Conservation (phyloP, 768 basidiomycete species). For the Candolleomyces efflorescens region DNA sequence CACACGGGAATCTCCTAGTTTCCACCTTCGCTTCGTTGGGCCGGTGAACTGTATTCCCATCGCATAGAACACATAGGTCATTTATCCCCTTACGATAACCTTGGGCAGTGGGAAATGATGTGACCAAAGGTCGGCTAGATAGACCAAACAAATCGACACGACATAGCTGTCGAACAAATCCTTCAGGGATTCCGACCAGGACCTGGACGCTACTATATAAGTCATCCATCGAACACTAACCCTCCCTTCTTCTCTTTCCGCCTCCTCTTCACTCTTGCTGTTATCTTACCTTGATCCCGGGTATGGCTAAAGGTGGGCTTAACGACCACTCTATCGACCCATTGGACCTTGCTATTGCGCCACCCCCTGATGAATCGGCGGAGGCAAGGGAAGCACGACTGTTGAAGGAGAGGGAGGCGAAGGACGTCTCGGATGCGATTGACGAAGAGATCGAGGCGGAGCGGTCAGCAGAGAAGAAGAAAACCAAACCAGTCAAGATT, state of each 20-base stretch:
- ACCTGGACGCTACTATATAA: not conserved
- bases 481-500: constrained; percentile 50
- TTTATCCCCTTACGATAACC: not conserved
- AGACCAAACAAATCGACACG: not conserved
- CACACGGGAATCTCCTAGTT: too few species aligned
- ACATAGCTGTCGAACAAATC: not conserved
- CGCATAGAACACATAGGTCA: not conserved
- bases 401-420: constrained; percentile 46
- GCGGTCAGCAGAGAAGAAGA: constrained; percentile 42
- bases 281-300: not conserved
- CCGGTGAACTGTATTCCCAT: not conserved
- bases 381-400: constrained; percentile 42
- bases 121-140: not conserved
- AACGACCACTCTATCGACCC: constrained; percentile 32
- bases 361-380: constrained; percentile 48
- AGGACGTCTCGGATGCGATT: constrained; percentile 55
- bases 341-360: constrained; percentile 41
- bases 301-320: not conserved
- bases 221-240: not conserved
- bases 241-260: not conserved
- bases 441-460: constrained; percentile 57
- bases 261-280: not conserved
- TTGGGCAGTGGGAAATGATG: not conserved
- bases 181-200: not conserved
- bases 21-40: too few species aligned